A percentile compares a stretch with the other conserved stretches of the same genome.
phyloP scores from a whole-genome alignment of 805 yeast genomes.

The Lachancea mirantina region DNA sequence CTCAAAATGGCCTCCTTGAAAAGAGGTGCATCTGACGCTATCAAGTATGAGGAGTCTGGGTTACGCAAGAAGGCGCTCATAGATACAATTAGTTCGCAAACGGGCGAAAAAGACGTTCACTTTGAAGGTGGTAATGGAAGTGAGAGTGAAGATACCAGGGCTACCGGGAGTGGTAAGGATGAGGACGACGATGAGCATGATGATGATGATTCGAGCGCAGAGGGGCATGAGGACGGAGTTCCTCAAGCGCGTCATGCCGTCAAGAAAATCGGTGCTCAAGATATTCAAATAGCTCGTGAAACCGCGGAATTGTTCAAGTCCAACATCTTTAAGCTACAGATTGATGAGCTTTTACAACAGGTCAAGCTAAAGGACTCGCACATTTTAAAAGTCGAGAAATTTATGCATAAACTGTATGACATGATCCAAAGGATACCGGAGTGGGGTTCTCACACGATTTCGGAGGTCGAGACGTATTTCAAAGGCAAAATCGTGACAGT shows the following conservation, averaged over 20 bases:
- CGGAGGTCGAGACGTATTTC: conserved; percentile 53
- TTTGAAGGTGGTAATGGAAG: conserved; percentile 5
- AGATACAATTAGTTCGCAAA: conserved; percentile 2
- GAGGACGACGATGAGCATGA: conserved; percentile 22
- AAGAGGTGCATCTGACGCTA: conserved; percentile 19
- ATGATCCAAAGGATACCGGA: conserved; percentile 59
- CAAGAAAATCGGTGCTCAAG: conserved; percentile 57
- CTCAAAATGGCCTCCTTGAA: conserved; percentile 13
- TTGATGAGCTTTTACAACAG: conserved; percentile 83
- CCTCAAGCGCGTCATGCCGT: conserved; percentile 8
- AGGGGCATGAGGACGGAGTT: conserved; percentile 9
- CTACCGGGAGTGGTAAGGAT: conserved; percentile 12
- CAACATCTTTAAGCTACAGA: conserved; percentile 89
- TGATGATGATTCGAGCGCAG: conserved; percentile 14
- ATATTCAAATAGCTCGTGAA: conserved; percentile 85
- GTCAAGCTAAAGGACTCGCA: conserved; percentile 66
- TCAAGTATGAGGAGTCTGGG: conserved; percentile 6
- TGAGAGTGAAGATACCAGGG: conserved; percentile 9
- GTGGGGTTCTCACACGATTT: conserved; percentile 42
- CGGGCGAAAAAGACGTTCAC: neutral
- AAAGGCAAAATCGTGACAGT: conserved; percentile 48
- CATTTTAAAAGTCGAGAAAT: conserved; percentile 60
- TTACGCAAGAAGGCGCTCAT: conserved; percentile 9
- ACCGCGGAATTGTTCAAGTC: conserved; percentile 92
- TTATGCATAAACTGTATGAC: conserved; percentile 65